Percentiles rank a stretch among this genome's conserved stretches.
phyloP scores from a whole-genome alignment of 2,329 filamentous ascomycete species.

The Zalaria sp. region DNA sequence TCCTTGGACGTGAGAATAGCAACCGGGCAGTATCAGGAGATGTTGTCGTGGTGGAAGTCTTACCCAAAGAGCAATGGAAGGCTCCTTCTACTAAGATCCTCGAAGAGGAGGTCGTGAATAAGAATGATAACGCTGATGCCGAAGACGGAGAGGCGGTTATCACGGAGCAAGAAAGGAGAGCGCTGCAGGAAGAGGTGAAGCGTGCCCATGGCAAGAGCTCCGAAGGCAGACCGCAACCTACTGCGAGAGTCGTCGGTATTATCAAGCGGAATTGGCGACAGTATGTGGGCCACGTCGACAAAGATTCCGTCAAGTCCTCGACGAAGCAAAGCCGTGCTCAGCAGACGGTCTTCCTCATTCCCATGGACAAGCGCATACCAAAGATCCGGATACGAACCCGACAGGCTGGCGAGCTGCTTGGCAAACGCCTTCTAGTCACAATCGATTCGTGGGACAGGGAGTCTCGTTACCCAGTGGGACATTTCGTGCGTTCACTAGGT shows the following conservation, averaged over 20 bases:
- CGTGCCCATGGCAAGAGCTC: constrained; percentile 62
- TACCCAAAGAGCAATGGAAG: constrained; percentile 95
- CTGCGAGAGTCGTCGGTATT: constrained; percentile 80
- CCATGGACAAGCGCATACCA: constrained; percentile 95
- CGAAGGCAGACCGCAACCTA: constrained; percentile 74
- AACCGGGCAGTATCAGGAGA: constrained; percentile 89
- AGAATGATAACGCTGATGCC: constrained; percentile 82
- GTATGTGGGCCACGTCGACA: constrained; percentile 91
- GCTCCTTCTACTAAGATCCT: constrained; percentile 89
- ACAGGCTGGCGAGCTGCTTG: constrained; percentile 75
- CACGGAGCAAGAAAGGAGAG: constrained; percentile 74
- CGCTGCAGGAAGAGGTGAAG: constrained; percentile 82
- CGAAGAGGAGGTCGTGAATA: constrained; percentile 82
- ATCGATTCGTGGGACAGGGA: constrained; percentile 94
- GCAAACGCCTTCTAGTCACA: constrained; percentile 81
- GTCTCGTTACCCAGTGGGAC: constrained; percentile 80
- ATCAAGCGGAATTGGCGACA: constrained; percentile 96
- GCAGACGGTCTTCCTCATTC: constrained; percentile 86
- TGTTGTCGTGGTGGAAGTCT: constrained; percentile 79
- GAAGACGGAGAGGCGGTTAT: constrained; percentile 62
- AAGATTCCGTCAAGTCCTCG: constrained; percentile 62
- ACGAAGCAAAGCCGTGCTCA: constrained; percentile 68
- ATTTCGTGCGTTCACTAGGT: constrained; percentile 85
- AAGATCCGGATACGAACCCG: constrained; percentile 89
- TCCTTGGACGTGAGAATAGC: constrained; percentile 89